phyloP scores from a whole-genome alignment of 345 rosid genomes.

The Moricandia moricandioides region DNA sequence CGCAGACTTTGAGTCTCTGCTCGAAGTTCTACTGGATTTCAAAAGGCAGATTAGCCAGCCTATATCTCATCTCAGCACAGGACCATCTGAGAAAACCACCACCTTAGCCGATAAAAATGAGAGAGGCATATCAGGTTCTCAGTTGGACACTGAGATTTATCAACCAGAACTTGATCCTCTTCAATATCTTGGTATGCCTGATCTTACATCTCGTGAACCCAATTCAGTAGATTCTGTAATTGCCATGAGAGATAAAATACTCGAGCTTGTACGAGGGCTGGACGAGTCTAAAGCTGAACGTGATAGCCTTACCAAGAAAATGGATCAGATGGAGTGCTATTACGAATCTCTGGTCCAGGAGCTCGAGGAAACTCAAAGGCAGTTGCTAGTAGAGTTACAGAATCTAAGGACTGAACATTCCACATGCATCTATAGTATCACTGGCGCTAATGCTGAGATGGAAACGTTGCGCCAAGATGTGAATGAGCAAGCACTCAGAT shows the following conservation, averaged over 20 bases:
- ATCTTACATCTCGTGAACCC: slow-evolving; percentile 56
- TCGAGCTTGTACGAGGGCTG: slow-evolving; percentile 84
- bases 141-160: slow-evolving; percentile 58
- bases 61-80: slow-evolving; percentile 41
- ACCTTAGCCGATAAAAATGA: slow-evolving; percentile 38
- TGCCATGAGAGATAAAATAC: slow-evolving; percentile 68
- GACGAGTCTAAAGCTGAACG: slow-evolving; percentile 85
- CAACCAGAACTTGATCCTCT: slow-evolving; percentile 75
- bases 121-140: slow-evolving; percentile 44
- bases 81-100: slow-evolving; percentile 40
- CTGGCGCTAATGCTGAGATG: slow-evolving; percentile 81
- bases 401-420: slow-evolving; percentile 88
- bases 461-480: slow-evolving; percentile 61
- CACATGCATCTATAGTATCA: slow-evolving; percentile 60
- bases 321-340: slow-evolving; percentile 98
- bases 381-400: slow-evolving; percentile 85
- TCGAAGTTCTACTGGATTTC: slow-evolving; percentile 60
- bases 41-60: slow-evolving; percentile 62
- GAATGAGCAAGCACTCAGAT: slow-evolving; percentile 59
- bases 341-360: slow-evolving; percentile 93
- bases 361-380: slow-evolving; percentile 98
- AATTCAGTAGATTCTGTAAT: slow-evolving; percentile 49
- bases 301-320: slow-evolving; percentile 83
- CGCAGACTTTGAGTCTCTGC: slow-evolving; percentile 64
- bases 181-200: slow-evolving; percentile 62